Base-by-base conservation (phyloP, 768 basidiomycete species). In the Cubamyces lactineus region DNA sequence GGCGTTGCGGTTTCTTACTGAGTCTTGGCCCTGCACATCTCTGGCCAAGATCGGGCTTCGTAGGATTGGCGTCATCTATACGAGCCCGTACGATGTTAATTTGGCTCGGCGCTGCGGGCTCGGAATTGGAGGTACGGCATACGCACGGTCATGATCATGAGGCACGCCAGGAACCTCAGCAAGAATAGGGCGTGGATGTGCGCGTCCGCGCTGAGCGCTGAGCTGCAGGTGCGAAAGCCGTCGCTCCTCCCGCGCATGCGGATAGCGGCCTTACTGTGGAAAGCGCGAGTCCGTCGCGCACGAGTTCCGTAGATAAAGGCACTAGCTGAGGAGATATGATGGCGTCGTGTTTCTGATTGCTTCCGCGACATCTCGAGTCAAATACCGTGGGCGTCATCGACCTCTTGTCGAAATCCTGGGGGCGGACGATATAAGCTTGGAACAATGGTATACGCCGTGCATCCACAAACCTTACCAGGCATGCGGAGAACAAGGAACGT, bases 221-320 rank as follows among this genome's bases (percentile, higher is more conserved):
- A 9, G 8, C 41, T 53, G 40, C 3, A 24, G 9, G 34, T 40
- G 51, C 12, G 51, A 30, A 11, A 2, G n/a, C n/a, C 38, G 13
- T 40, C 17, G 5, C 38, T 39, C 19, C 23, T n/a, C 30, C 9
- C 28, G 51, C 43, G 23, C 49, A 51, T 50, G 57, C 57, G 57
- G 57, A 38, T 47, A 34, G 57, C 57, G 49, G 47, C 41, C 48
- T 59, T 59, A 13, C 49, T 34, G 49, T 19, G 49, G 49, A 59
- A 59, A 23, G 57, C 19, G 57, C 49, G 23, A 41, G 49, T 45
- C n/a, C 26, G 48, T 49, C 48, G 48, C 48, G 39, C n/a, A 28
- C 49, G 38, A 21, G 49, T 59, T 51, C 49, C 49, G 42, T 23
- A 59, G 49, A 59, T 59, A 51, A 51, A 51, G 41, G 40, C 38